Base-by-base conservation (phyloP, 768 basidiomycete species). In the Tephrocybe rancida region DNA sequence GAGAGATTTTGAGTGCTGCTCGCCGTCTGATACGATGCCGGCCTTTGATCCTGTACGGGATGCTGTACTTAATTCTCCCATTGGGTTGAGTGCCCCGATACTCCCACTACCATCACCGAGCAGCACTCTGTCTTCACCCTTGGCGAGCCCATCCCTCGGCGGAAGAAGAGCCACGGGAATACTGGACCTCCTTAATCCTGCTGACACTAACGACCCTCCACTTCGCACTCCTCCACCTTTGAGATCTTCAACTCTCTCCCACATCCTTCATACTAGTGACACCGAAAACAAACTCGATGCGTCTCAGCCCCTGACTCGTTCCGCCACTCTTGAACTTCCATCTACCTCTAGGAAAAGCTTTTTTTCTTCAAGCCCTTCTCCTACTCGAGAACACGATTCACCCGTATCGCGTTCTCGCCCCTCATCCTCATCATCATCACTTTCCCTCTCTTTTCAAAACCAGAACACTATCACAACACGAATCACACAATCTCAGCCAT, bases 31-130 rank as follows among this genome's bases (percentile, higher is more conserved):
- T 52, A 59, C 59, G 51, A 86, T 86, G 86, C 85, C 89, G 61
- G 82, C 82, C 53, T 90, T 91, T 78, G 90, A 92, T 79, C 89
- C 90, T 63, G 89, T 92, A 57, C 82, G 90, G 68, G 90, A 92
- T 79, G 90, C 90, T 57, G 87, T 90, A 64, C 81, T 88, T 62
- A 89, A 89, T 71, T 88, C 87, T 38, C 89, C 89, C 26, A 69
- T 84, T 62, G 76, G 79, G 35, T 76, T 77, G 59, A 65, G 78
- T 52, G 74, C 57, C 16, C 61, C 64, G 22, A 58, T 57, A 49
- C 58, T 67, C 49, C 56, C 60, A 54, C 56, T 61, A 34, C 54
- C 64, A 55, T 62, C 64, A 45, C 56, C 64, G 56, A 57, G 50
- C 60, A 57, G 57, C 56, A 47, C 61, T 50, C 46, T 60, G 44